A percentile compares a stretch with the other conserved stretches of the same genome.
Conservation (phyloP, 306 rosid genomes). For the Trichosanthes truncata region DNA sequence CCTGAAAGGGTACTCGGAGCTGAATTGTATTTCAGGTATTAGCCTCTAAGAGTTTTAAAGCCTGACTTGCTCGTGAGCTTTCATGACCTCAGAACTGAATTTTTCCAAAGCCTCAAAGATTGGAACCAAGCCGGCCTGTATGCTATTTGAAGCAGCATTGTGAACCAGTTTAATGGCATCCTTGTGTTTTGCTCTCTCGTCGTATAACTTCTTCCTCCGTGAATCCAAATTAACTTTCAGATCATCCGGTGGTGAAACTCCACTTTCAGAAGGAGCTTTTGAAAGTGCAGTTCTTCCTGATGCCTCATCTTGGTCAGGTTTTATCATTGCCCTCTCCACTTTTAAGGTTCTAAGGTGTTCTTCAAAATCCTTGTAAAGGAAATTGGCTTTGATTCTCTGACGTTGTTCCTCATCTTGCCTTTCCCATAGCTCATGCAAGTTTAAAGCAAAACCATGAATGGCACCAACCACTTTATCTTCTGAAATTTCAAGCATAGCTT, state of each 20-base stretch:
- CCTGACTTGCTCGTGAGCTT: slow-evolving; percentile 79
- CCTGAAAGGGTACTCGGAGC: not conserved
- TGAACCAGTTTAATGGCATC: slow-evolving; percentile 64
- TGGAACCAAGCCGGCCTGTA: slow-evolving; percentile 78
- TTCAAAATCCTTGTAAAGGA: slow-evolving; percentile 63
- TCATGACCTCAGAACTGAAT: slow-evolving; percentile 73
- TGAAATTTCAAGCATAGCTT: slow-evolving; percentile 76
- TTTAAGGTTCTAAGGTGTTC: slow-evolving; percentile 53
- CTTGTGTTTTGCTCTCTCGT: slow-evolving; percentile 71
- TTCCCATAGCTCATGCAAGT: slow-evolving; percentile 77
- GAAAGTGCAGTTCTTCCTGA: slow-evolving; percentile 37
- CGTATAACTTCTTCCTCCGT: slow-evolving; percentile 56
- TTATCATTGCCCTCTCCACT: slow-evolving; percentile 38
- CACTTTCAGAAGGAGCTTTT: slow-evolving; percentile 50
- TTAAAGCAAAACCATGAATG: slow-evolving; percentile 66
- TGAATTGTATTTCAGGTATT: not conserved
- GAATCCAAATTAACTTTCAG: slow-evolving; percentile 81
- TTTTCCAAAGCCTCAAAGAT: slow-evolving; percentile 74
- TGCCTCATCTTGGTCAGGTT: slow-evolving; percentile 35
- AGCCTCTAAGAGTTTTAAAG: not conserved
- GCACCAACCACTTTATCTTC: slow-evolving; percentile 62
- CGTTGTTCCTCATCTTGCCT: slow-evolving; percentile 83
- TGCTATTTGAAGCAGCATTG: slow-evolving; percentile 66
- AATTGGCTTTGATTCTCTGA: slow-evolving; percentile 69
- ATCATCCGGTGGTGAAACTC: slow-evolving; percentile 80